Percentiles rank a stretch among this genome's conserved stretches.
Evolutionary conservation across 352 stramenopile genomes (phyloP).

Genomic region (Phytophthora hibernalis): DNA sequence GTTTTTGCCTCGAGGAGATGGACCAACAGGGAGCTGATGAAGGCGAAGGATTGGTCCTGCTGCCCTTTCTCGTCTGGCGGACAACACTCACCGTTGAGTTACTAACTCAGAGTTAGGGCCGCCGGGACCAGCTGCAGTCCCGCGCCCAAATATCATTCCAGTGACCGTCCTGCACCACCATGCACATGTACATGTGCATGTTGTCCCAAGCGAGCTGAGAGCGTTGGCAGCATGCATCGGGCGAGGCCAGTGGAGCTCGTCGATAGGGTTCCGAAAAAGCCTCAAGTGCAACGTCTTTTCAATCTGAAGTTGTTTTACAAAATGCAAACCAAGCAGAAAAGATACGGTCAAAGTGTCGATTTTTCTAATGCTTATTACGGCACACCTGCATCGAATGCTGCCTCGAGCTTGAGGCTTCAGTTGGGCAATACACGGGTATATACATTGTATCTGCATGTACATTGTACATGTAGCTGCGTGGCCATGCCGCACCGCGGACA

Average conservation of each 20-base stretch:
- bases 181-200: too few relatives aligned
- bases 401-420: background rate
- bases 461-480: background rate
- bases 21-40: slow-evolving; percentile 28
- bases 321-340: slow-evolving; percentile 10
- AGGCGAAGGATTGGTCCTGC: background rate
- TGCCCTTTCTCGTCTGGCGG: slow-evolving; percentile 14
- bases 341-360: slow-evolving; percentile 13
- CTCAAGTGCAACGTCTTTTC: slow-evolving; percentile 4
- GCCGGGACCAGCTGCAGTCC: slow-evolving; percentile 10
- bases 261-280: slow-evolving; percentile 15
- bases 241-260: background rate
- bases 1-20: slow-evolving; percentile 29
- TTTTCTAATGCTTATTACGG: slow-evolving; percentile 7
- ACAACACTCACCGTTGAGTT: slow-evolving; percentile 3
- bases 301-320: slow-evolving; percentile 16
- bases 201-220: too few relatives aligned
- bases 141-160: background rate
- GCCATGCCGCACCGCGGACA: background rate
- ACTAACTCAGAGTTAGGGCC: too few relatives aligned
- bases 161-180: background rate
- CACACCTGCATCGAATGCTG: too few relatives aligned
- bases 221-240: too few relatives aligned
- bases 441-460: too few relatives aligned
- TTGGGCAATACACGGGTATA: too few relatives aligned